Base-by-base conservation (phyloP, 495 filamentous ascomycete genomes). In the Tuber borchii region DNA sequence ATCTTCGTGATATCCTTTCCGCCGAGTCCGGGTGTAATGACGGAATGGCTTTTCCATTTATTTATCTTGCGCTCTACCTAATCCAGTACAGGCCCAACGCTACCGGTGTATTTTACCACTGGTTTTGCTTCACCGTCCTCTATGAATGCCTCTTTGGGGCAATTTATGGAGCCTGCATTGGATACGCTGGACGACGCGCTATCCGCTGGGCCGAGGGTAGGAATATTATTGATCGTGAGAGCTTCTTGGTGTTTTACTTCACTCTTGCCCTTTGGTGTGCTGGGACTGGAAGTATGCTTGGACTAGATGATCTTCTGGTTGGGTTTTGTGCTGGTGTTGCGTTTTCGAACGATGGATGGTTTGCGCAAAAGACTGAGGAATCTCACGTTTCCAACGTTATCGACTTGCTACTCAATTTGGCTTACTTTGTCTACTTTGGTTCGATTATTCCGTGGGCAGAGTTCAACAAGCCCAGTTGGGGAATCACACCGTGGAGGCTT, bases 331-430 rank as follows among this genome's bases (percentile, higher is more conserved):
- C 91, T 65, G 96, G 96, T 74, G 95, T 98, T 39, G 96, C 95
- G 39, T 99, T 99, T 86, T 97, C 93, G 79, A 98, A 99, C 82
- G 96, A 98, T 83, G 96, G 96, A 73, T 99, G 96, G 96, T 99
- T 98, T 82, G 93, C 91, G 17, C 92, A 97, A 82, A 97, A 97
- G 86, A 99, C 96, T 0, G 96, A 99, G 82, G 96, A 99, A 81
- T 93, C 96, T 1, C 95, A 97, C 83, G 96, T 99, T 37, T 97
- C 95, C 83, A 97, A 98, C 89, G 96, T 99, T 84, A 97, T 99
- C 83, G 96, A 99, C 87, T 84, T 99, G 79, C 85, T 99, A 74
- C 89, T 99, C 85, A 99, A 99, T 84, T 88, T 98, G 89, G 90
- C 95, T 8, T 98, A 97, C 83, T 98, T 99, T 82, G 95, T 99